Evolutionary conservation across 2,329 filamentous ascomycete species (phyloP).

Genomic region (Elsinoe arachidis): DNA sequence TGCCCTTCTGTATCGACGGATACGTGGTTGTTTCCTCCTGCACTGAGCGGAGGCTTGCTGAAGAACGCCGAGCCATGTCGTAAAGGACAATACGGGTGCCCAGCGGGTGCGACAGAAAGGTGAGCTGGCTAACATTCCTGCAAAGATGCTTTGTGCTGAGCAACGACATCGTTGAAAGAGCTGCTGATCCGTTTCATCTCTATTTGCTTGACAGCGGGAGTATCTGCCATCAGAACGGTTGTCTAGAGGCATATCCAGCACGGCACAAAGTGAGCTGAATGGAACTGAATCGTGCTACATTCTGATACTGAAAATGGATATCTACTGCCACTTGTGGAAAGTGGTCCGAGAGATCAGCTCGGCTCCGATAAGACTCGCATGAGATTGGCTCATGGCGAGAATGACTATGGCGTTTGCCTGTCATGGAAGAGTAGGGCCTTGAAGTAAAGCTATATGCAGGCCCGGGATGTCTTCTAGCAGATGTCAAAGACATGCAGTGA

Average conservation of each 20-base stretch:
- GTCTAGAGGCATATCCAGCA: background rate
- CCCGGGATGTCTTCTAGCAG: background rate
- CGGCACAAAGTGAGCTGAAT: background rate
- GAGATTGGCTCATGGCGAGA: too few relatives aligned
- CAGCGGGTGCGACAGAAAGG: background rate
- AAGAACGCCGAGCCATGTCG: background rate
- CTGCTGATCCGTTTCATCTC: constrained; percentile 4
- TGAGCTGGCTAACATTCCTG: background rate
- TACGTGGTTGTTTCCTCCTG: background rate
- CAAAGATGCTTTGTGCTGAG: background rate
- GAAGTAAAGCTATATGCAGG: too few relatives aligned
- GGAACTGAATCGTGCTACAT: background rate
- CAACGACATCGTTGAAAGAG: background rate
- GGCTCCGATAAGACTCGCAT: too few relatives aligned
- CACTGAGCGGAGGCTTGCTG: background rate
- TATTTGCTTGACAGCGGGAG: background rate
- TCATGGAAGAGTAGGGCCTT: too few relatives aligned
- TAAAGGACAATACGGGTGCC: background rate
- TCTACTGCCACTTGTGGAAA: too few relatives aligned
- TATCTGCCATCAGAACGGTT: background rate
- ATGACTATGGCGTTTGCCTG: too few relatives aligned
- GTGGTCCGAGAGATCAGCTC: too few relatives aligned
- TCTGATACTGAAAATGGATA: too few relatives aligned
- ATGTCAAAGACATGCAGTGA: background rate
- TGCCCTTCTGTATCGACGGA: background rate